A percentile compares a stretch with the other conserved stretches of the same genome.
Evolutionary conservation across 1,139 yeast species (phyloP).

Genomic region (Nakaseomyces kungkrabaensis): DNA sequence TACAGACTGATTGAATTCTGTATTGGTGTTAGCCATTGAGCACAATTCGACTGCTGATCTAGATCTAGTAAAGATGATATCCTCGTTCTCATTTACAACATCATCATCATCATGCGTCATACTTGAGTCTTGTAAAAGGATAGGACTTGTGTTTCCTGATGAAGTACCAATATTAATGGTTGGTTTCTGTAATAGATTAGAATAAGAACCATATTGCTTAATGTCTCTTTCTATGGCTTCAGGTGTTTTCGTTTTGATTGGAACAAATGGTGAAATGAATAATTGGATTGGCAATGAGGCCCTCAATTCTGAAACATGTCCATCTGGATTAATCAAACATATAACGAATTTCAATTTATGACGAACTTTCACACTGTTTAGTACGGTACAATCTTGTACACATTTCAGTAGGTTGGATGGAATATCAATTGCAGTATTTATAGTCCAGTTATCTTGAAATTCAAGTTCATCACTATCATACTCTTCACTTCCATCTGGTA

Average conservation of each 20-base stretch:
- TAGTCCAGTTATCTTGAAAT: conserved; percentile 65
- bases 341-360: conserved; percentile 54
- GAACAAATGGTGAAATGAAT: conserved; percentile 69
- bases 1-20: conserved; percentile 12
- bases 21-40: conserved; percentile 10
- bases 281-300: conserved; percentile 58
- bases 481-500: conserved; percentile 2
- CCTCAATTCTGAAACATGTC: conserved; percentile 58
- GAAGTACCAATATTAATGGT: conserved; percentile 4
- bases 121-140: background rate
- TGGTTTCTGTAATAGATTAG: background rate
- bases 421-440: conserved; percentile 46
- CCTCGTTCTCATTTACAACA: conserved; percentile 21
- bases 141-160: conserved; percentile 2
- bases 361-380: conserved; percentile 44
- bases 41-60: conserved; percentile 22
- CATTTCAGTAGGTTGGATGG: conserved; percentile 70
- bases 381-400: conserved; percentile 76
- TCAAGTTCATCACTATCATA: conserved; percentile 7
- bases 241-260: conserved; percentile 46
- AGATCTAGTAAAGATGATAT: conserved; percentile 28
- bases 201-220: conserved; percentile 8
- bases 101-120: background rate
- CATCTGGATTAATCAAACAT: conserved; percentile 48
- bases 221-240: conserved; percentile 17